Evolutionary conservation across 2,329 filamentous ascomycete genomes (phyloP), one percentile per base, ranked within the genome.

Genomic region (Diaporthe capsici): DNA sequence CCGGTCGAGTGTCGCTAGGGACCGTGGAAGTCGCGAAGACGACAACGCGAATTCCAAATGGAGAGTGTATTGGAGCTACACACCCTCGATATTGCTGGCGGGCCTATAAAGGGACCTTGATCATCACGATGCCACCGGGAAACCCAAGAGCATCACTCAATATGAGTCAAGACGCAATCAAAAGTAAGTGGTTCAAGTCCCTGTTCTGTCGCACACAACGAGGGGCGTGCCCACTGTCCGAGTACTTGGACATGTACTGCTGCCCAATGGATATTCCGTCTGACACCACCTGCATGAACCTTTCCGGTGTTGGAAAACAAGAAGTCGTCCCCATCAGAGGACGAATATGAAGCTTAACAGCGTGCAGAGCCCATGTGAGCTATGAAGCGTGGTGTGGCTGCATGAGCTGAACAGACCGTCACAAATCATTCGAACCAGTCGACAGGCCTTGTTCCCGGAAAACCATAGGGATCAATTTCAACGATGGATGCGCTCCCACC

Each of bases 241-340:
- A 20, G 31, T 39, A 34, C 4, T 53, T 28, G 13, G 34, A 12
- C 20, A 37, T 68, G 65, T 53, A 13, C 65, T 68, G 65, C 47
- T 68, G 47, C 65, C 65, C 49, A 39, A 68, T 3, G 31, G 13
- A 8, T 17, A 39, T 53, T 4, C 31, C 31, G 22, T 39, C 63
- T 67, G 63, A 53, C 49, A 25, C 47, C 47, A 17, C 28, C 63
- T 68, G 63, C 31, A n/a, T 25, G 31, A 68, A n/a, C 47, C 20
- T 5, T 39, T 39, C 63, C 31, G 47, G 2, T 28, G 15, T 10
- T n/a, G 31, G 15, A 20, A 25, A 25, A 53, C 20, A 39, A 47
- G 60, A 22, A 25, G n/a, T 22, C 20, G 31, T 22, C 34, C 34
- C 31, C 20, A 22, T 42, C 25, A 7, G 47, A 53, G 10, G 22